Evolutionary conservation across 148 eudicot genomes (phyloP), one percentile per base, ranked within the genome.

Genomic region (Camellia sinensis): DNA sequence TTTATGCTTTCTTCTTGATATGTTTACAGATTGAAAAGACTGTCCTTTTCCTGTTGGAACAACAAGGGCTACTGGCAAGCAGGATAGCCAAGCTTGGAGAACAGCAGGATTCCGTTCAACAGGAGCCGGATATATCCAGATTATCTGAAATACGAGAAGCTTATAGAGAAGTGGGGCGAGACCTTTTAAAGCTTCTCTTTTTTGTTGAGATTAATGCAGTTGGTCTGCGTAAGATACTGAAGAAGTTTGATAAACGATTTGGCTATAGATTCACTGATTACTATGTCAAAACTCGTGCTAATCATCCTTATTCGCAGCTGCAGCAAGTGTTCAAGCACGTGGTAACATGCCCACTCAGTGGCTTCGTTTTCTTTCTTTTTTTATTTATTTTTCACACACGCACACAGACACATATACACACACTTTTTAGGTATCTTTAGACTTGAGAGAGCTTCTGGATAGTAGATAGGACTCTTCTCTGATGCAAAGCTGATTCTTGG

Each of bases 261-360:
- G 91, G 97, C 21, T 92, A 88, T 75, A 84, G 82, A 76, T 94
- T 94, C 87, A 89, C 98, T 67, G 91, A 94, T 82, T 91, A 94
- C 87, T 94, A 94, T 79, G 97, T 94, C 74, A 92, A 92, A 85
- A 92, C 97, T 62, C 98, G 98, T 76, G 93, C 98, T 73, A 90
- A 92, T 86, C 98, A 94, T 85, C 98, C 98, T 81, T 92, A 94
- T 71, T 94, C 98, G 10, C 94, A 91, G 82, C 91, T 94, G 71
- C 97, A 94, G 82, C 98, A 94, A 87, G 97, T 94, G 46, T 92
- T 94, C 83, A 92, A 94, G 90, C 98, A 94, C 73, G 98, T 94
- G 94, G 98, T 94, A 92, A 87, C 80, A 65, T 71, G 56, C 45
- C 67, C 40, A 54, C 14, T 73, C 52, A 45, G 29, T 64, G 44